Percentiles rank a stretch among this genome's conserved stretches.
Conservation (phyloP, 352 stramenopile genomes). For the Pythium periplocum region DNA sequence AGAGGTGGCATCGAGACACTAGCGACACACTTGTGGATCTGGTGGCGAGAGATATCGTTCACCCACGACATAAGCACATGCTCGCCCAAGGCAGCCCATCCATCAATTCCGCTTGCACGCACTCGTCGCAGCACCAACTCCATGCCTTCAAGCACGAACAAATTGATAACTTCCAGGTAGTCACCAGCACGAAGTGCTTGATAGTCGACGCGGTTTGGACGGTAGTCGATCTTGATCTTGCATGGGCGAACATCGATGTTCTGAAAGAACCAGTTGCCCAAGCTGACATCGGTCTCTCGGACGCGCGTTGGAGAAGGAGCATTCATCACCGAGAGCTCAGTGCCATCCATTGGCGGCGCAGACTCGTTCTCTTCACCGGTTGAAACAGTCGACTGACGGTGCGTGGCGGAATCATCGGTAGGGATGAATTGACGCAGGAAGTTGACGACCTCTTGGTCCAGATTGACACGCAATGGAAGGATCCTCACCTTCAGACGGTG, state of each 20-base stretch:
- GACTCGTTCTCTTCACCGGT: slow-evolving; percentile 18
- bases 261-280: slow-evolving; percentile 83
- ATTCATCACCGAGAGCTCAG: slow-evolving; percentile 41
- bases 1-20: slow-evolving; percentile 85
- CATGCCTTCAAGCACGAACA: slow-evolving; percentile 87
- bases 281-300: slow-evolving; percentile 36
- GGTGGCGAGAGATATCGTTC: slow-evolving; percentile 82
- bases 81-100: slow-evolving; percentile 65
- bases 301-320: slow-evolving; percentile 13
- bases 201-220: slow-evolving; percentile 84
- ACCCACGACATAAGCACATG: slow-evolving; percentile 83
- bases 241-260: slow-evolving; percentile 81
- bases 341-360: slow-evolving; percentile 23
- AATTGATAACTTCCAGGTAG: slow-evolving; percentile 87
- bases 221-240: slow-evolving; percentile 91
- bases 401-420: slow-evolving; percentile 4
- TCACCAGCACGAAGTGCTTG: slow-evolving; percentile 74
- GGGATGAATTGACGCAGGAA: slow-evolving; percentile 85
- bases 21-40: slow-evolving; percentile 87
- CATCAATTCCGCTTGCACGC: slow-evolving; percentile 77
- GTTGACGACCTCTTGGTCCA: slow-evolving; percentile 84
- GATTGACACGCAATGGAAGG: slow-evolving; percentile 74
- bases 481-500: slow-evolving; percentile 74
- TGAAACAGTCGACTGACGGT: not conserved
- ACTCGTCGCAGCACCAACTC: slow-evolving; percentile 81